Percentiles rank a stretch among this genome's conserved stretches.
Evolutionary conservation across 2,329 filamentous ascomycete genomes (phyloP).

Genomic region (Metarhizium sp.): DNA sequence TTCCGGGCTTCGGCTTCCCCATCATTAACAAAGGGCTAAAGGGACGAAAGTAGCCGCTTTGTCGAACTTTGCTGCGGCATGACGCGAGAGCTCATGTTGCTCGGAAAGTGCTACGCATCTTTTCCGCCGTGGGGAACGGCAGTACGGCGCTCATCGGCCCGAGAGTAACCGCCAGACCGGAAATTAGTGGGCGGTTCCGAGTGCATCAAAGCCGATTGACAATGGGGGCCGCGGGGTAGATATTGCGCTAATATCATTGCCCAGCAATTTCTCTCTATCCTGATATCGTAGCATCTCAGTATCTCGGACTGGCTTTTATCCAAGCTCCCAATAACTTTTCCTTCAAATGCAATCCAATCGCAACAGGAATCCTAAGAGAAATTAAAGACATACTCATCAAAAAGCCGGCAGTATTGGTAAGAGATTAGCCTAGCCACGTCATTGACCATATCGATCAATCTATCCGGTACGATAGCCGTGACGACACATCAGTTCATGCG

Average conservation of each 20-base stretch:
- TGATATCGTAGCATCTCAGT: not conserved
- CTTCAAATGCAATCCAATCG: too few species aligned
- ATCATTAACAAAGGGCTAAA: not conserved
- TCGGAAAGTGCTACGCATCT: slow-evolving; percentile 1
- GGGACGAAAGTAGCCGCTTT: not conserved
- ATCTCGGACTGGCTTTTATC: too few species aligned
- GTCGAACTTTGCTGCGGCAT: not conserved
- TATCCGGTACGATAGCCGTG: not conserved
- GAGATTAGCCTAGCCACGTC: not conserved
- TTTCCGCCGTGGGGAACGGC: slow-evolving; percentile 7
- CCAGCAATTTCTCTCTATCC: not conserved
- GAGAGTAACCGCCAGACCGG: slow-evolving; percentile 3
- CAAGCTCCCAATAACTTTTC: too few species aligned
- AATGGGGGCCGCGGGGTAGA: not conserved
- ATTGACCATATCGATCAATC: not conserved
- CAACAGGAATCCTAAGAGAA: too few species aligned
- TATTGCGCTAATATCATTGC: not conserved
- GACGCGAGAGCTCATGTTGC: not conserved
- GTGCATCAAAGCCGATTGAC: not conserved
- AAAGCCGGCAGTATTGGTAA: too few species aligned
- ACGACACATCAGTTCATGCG: not conserved
- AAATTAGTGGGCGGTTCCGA: not conserved
- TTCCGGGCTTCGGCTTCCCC: not conserved
- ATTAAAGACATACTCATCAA: too few species aligned
- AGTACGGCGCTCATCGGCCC: slow-evolving; percentile 1